Base-by-base conservation (phyloP, 78 protist species). In the Tieghemostelium lacteum region DNA sequence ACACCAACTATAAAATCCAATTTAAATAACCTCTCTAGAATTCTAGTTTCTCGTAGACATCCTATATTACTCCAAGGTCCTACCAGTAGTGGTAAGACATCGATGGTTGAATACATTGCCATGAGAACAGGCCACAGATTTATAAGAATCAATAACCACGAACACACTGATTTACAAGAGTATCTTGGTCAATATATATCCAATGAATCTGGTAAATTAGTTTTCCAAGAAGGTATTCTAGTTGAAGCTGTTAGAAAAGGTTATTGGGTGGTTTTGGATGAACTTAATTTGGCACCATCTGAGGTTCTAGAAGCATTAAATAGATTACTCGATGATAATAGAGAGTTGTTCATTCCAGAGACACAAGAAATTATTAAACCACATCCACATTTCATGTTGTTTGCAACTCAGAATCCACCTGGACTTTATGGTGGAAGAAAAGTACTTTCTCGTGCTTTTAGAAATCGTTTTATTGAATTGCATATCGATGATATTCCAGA, bases 371-470 rank as follows among this genome's bases (percentile, higher is more conserved):
- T 73, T 34, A 73, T 99, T 17, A 36, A 50, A 31, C 98, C 99
- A n/a, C 99, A 98, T 88, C 98, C 98, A 22, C 58, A 89, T 85
- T 99, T 99, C 87, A 57, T 83, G 95, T 95, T 99, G 42, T 99
- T 99, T 58, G 99, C 99, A 2, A 99, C 99, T 5, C 99, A 99
- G 88, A 99, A 99, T 93, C 99, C 99, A 3, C 96, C 99, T 2
- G 99, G 99, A 2, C 63, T 93, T 26, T 99, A 99, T 94, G 99
- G 99, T 22, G 99, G 99, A 17, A 92, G 99, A 6, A 99, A 99
- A 88, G 86, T 65, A 10, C 95, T 98, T 22, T 98, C 99, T 31
- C 88, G 99, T 16, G 99, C 99, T 20, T 97, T 98, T 73, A 92
- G 99, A 50, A 97, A 97, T 62, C 97, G 99, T 3, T 98, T 98